A percentile compares a stretch with the other conserved stretches of the same genome.
Conservation (phyloP, 2,329 filamentous ascomycete genomes). For the Penicillium sp. region DNA sequence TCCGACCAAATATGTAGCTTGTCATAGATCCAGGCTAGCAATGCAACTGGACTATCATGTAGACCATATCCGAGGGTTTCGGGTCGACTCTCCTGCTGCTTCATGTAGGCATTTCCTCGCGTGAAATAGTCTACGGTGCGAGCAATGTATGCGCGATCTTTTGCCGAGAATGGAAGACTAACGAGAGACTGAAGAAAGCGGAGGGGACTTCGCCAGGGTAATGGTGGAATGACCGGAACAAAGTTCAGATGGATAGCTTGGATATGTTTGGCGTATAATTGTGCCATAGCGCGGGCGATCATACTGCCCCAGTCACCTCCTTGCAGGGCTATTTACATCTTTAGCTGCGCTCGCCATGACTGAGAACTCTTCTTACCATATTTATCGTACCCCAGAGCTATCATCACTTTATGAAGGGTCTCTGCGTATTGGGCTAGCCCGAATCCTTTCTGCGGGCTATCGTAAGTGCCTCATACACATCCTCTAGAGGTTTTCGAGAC, state of each 20-base stretch:
- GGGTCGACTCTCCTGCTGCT: constrained; percentile 68
- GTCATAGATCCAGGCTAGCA: constrained; percentile 80
- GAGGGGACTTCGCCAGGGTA: constrained; percentile 56
- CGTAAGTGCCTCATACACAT: not conserved
- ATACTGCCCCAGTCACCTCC: constrained; percentile 72
- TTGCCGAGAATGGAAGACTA: constrained; percentile 36
- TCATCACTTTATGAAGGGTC: constrained; percentile 69
- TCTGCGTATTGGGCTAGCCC: constrained; percentile 65
- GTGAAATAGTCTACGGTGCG: constrained; percentile 29
- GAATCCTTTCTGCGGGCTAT: constrained; percentile 56
- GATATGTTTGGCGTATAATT: constrained; percentile 61
- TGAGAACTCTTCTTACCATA: constrained; percentile 49
- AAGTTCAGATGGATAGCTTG: constrained; percentile 68
- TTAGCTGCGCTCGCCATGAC: constrained; percentile 4
- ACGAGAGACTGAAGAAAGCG: constrained; percentile 50
- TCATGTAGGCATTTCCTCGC: constrained; percentile 55
- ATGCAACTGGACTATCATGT: constrained; percentile 68
- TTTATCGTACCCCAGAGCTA: constrained; percentile 65
- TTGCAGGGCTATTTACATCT: constrained; percentile 48
- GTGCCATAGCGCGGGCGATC: constrained; percentile 65
- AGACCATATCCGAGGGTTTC: constrained; percentile 73
- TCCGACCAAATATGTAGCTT: constrained; percentile 80
- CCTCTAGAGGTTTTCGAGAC: not conserved
- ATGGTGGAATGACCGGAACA: constrained; percentile 54
- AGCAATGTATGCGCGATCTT: constrained; percentile 30